Conservation (phyloP, 441 rosid species). For the Pelargonium australe region DNA sequence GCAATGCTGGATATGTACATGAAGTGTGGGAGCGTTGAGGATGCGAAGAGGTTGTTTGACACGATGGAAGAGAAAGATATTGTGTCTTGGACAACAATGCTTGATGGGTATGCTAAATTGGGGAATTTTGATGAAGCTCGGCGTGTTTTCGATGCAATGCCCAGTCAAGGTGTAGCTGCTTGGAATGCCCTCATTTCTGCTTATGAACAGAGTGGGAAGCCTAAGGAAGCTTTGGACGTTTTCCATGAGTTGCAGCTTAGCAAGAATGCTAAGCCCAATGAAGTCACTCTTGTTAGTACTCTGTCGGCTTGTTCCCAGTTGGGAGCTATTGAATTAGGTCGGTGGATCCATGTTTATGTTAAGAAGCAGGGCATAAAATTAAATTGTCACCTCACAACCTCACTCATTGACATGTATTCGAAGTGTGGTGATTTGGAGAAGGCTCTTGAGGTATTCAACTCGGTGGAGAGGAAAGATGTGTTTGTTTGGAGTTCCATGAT, state of each 20-base stretch:
- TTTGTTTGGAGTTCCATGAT: constrained; percentile 72
- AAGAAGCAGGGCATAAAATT: constrained; percentile 40
- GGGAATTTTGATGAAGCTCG: constrained; percentile 46
- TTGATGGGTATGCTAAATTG: constrained; percentile 56
- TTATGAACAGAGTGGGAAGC: constrained; percentile 56
- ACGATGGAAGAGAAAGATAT: constrained; percentile 46
- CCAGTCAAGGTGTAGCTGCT: constrained; percentile 44
- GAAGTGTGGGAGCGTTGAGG: constrained; percentile 61
- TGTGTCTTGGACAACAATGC: constrained; percentile 64
- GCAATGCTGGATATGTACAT: constrained; percentile 64
- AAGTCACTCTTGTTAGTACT: constrained; percentile 55
- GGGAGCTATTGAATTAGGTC: constrained; percentile 53
- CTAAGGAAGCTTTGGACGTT: constrained; percentile 52
- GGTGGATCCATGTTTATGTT: constrained; percentile 44
- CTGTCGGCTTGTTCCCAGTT: constrained; percentile 61
- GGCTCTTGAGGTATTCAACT: constrained; percentile 53
- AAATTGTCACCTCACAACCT: constrained; percentile 48
- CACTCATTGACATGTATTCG: constrained; percentile 71
- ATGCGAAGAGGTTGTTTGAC: constrained; percentile 47
- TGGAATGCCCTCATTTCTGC: constrained; percentile 73
- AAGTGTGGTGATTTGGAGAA: constrained; percentile 61
- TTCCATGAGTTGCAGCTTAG: constrained; percentile 50
- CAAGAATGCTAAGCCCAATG: constrained; percentile 38
- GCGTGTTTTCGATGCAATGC: constrained; percentile 44
- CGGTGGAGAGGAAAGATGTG: constrained; percentile 48